Evolutionary conservation across 768 basidiomycete genomes (phyloP), one percentile per base, ranked within the genome.

Genomic region (Trametes gibbosa): DNA sequence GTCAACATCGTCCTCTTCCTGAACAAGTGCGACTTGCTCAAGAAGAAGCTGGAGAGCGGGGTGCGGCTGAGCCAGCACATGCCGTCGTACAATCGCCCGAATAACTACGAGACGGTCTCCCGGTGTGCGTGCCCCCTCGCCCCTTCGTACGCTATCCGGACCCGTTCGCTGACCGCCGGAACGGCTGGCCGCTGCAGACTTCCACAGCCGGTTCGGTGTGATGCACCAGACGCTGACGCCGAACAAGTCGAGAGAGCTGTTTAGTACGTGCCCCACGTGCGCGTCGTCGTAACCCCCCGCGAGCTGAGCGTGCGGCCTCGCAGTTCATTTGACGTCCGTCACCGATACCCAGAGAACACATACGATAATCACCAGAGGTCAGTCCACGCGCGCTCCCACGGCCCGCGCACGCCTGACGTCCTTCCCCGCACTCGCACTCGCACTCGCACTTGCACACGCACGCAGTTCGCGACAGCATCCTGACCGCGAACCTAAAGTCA

Each of bases 1-100:
- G 90, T 92, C 61, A 88, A 84, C 71, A 83, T 94, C 62, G 82
- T 94, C 17, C 78, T 92, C 63, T 93, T 93, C 70, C 70, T 92
- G 63, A 92, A 91, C 74, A 92, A 92, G 73, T 83, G 82, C 59
- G 91, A 93, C 70, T 77, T 92, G 45, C 77, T 92, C 39, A 82
- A 84, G 85, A 76, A 83, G 49, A 94, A 94, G 72, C 77, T 94
- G 17, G 84, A 87, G 40, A 82, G 85, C 32, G 92, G 92, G 21
- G 87, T 92, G 42, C 81, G 81, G 65, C 75, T 93, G 34, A 84
- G 75, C 63, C 82, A 85, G 47, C 78, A 92, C 66, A 83, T 94
- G 78, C 68, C 80, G 7, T 81, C 81, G 8, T 94, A 92, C 66
- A 84, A 90, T 67, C 75, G 86, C 65, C 81, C 85, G 17, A 94